Base-by-base conservation (phyloP, 495 filamentous ascomycete genomes). In the Pyronema domesticum region DNA sequence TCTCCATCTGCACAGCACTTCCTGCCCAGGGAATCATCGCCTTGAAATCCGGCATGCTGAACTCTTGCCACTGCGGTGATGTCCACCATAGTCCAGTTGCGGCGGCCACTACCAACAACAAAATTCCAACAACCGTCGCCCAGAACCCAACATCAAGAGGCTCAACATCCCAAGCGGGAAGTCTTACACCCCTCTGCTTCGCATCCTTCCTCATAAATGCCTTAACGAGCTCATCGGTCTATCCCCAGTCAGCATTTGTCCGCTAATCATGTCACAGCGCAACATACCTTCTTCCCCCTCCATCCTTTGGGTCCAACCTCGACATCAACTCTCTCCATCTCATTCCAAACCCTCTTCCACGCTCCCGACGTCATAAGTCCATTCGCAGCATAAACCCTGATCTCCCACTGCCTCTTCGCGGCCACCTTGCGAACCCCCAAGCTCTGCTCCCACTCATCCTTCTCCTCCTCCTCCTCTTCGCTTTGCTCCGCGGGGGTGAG, bases 251-350 rank as follows among this genome's bases (percentile, higher is more conserved):
- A 10, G 45, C 45, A 47, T 47, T 30, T 30, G 1, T 5, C 5
- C 23, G 23, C 23, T 30, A 30, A 30, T 30, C 1, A 5, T 17
- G 11, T 43, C 15, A 13, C 39, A 17, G 39, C 39, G 17, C 18
- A 17, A 33, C n/a, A n/a, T 13, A 51, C 48, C 11, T 36, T 43
- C n/a, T 30, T 40, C 3, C n/a, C 37, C 11, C 51, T 13, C 51
- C 51, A 64, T 15, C 56, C 61, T 72, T 77, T 81, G 3, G 86
- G 80, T 54, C 82, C 80, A 57, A 98, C 78, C 64, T 98, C 91
- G 0, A 93, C 83, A 68, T 98, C 91, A 7, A 96, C 85, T 34
- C 89, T 76, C 68, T 98, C 91, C 91, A 98, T 98, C 65, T 95
- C 89, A 53, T 76, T 81, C 91, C 91, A 98, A 35, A 84, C 88